phyloP scores from a whole-genome alignment of 371 early-diverging fungal genomes.

The Rhizopus delemar region DNA sequence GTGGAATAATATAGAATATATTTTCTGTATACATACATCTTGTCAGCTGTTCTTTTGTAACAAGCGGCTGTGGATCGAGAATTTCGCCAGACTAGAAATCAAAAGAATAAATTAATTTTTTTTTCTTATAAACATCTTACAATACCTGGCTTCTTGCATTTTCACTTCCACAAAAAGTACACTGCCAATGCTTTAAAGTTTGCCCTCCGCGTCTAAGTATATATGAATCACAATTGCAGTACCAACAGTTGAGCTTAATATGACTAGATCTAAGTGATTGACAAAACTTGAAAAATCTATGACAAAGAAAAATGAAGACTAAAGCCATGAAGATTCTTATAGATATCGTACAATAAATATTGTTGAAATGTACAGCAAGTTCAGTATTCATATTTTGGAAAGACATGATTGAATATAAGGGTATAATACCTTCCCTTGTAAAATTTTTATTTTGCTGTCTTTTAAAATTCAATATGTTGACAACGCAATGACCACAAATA shows the following conservation, averaged over 20 bases:
- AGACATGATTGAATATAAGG: no score
- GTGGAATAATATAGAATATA: not conserved
- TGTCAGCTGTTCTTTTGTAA: not conserved
- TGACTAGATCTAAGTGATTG: not conserved
- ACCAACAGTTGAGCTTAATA: conserved; percentile 35
- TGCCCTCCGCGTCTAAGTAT: conserved; percentile 23
- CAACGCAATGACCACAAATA: no score
- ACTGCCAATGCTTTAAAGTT: conserved; percentile 23
- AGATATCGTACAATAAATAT: no score
- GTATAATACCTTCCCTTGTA: no score
- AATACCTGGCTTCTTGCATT: conserved; percentile 28
- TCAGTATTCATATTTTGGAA: no score
- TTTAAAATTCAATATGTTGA: no score
- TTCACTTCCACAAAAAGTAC: conserved; percentile 28
- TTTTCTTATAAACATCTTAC: not conserved
- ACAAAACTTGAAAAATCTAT: no score
- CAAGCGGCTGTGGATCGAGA: not conserved
- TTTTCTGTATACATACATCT: not conserved
- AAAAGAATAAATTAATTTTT: not conserved
- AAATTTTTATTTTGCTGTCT: no score
- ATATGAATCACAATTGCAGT: conserved; percentile 33
- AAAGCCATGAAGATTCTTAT: no score
- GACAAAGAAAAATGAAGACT: no score
- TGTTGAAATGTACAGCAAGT: no score
- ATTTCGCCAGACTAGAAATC: not conserved